Conservation (phyloP, 768 basidiomycete genomes). For the Chiua virens region DNA sequence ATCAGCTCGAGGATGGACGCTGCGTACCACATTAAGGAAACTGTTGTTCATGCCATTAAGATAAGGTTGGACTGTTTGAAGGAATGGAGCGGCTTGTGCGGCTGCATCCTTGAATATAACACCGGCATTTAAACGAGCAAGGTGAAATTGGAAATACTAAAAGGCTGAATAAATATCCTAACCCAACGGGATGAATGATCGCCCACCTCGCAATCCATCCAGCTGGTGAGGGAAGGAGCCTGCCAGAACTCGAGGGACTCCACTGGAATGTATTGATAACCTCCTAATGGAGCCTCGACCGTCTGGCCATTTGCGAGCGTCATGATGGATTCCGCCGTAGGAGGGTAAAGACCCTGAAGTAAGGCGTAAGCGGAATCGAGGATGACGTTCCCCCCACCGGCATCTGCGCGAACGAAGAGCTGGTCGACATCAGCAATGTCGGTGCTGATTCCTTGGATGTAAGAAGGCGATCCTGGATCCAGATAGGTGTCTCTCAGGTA, state of each 20-base stretch:
- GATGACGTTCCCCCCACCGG: slow-evolving; percentile 76
- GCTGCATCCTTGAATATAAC: slow-evolving; percentile 55
- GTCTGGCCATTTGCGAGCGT: slow-evolving; percentile 70
- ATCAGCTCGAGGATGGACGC: background rate
- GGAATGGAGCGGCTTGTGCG: slow-evolving; percentile 61
- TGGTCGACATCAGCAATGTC: slow-evolving; percentile 69
- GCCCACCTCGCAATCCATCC: slow-evolving; percentile 59
- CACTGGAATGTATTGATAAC: slow-evolving; percentile 80
- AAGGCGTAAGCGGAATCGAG: slow-evolving; percentile 83
- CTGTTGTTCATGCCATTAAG: slow-evolving; percentile 62
- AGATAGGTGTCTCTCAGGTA: slow-evolving; percentile 65
- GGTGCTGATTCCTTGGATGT: slow-evolving; percentile 63
- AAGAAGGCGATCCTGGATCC: slow-evolving; percentile 57
- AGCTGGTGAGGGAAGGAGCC: slow-evolving; percentile 71
- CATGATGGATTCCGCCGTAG: slow-evolving; percentile 61
- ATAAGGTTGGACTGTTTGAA: slow-evolving; percentile 62
- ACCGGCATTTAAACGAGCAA: slow-evolving; percentile 22
- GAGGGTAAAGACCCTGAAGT: slow-evolving; percentile 83
- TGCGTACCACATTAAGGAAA: slow-evolving; percentile 66
- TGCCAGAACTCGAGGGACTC: slow-evolving; percentile 56
- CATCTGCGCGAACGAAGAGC: slow-evolving; percentile 75
- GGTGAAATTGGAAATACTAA: slow-evolving; percentile 30
- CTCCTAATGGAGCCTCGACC: slow-evolving; percentile 71
- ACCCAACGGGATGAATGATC: background rate
- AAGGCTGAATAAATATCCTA: background rate